Conservation (phyloP, 805 yeast genomes). For the Tetrapisispora namnaoensis region DNA sequence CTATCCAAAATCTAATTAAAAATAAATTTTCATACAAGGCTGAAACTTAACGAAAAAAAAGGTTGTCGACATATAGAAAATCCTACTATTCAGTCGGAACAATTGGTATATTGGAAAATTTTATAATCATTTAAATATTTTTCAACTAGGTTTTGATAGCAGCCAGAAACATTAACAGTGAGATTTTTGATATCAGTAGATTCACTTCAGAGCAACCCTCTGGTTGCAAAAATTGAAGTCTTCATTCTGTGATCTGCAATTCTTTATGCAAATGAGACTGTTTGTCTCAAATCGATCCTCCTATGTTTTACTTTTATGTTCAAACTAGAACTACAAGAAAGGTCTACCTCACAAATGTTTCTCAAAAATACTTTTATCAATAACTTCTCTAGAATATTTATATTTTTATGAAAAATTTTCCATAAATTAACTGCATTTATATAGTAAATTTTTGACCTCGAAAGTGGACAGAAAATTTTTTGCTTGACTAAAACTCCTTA, state of each 20-base stretch:
- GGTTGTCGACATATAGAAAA: conserved; percentile 34
- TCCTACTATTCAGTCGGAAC: conserved; percentile 35
- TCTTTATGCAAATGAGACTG: too few species aligned
- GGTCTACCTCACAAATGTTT: too few species aligned
- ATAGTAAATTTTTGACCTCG: too few species aligned
- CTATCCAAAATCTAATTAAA: background rate
- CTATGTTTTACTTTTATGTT: too few species aligned
- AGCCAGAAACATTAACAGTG: background rate
- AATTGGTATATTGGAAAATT: conserved; percentile 26
- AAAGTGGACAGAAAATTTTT: too few species aligned
- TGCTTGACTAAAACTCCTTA: background rate
- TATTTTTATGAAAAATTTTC: too few species aligned
- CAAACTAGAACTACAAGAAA: too few species aligned
- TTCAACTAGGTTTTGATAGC: background rate
- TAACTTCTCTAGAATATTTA: too few species aligned
- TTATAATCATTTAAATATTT: conserved; percentile 1
- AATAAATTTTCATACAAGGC: conserved; percentile 35
- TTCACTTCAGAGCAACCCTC: conserved; percentile 3
- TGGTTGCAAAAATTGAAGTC: background rate
- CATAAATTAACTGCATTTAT: background rate
- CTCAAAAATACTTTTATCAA: too few species aligned
- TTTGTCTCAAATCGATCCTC: too few species aligned
- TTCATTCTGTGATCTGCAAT: too few species aligned
- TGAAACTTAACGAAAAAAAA: conserved; percentile 39
- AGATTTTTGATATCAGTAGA: background rate